Evolutionary conservation across 768 basidiomycete genomes (phyloP).

Genomic region (Pulveroboletus ravenelii): DNA sequence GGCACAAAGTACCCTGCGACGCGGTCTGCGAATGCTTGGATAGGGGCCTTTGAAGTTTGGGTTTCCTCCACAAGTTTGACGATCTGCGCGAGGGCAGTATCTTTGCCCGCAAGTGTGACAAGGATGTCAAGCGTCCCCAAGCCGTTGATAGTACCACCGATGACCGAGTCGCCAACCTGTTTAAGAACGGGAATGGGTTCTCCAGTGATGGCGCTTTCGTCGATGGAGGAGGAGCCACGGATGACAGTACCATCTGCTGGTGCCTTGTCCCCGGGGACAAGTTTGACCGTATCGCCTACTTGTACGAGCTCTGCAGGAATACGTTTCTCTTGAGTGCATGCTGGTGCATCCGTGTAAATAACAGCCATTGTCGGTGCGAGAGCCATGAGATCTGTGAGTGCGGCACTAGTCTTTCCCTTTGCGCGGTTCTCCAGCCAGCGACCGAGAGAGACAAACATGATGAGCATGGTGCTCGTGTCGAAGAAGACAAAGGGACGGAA

Average conservation of each 20-base stretch:
- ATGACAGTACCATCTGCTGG: conserved; percentile 93
- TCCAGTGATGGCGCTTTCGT: conserved; percentile 96
- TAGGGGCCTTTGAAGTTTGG: conserved; percentile 96
- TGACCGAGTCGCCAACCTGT: conserved; percentile 77
- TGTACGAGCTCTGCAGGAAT: conserved; percentile 94
- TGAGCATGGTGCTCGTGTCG: conserved; percentile 98
- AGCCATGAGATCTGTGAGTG: conserved; percentile 93
- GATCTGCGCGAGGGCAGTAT: conserved; percentile 94
- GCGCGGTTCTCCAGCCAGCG: conserved; percentile 95
- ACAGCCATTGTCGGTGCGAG: conserved; percentile 94
- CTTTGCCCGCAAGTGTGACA: conserved; percentile 92
- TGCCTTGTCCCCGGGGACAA: conserved; percentile 95
- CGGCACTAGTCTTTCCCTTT: conserved; percentile 95
- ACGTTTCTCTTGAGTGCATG: conserved; percentile 80
- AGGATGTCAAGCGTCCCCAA: conserved; percentile 96
- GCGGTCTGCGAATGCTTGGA: conserved; percentile 93
- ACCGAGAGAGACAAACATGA: conserved; percentile 95
- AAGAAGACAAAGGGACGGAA: conserved; percentile 90
- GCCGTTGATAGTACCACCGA: conserved; percentile 96
- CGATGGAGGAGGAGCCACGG: conserved; percentile 79
- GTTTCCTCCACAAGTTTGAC: conserved; percentile 97
- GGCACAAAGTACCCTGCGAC: conserved; percentile 97
- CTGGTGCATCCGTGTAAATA: conserved; percentile 83
- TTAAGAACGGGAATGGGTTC: conserved; percentile 89
- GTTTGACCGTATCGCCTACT: conserved; percentile 87